Percentiles rank a stretch among this genome's conserved stretches.
Conservation (phyloP, 179 eudicot genomes). For the Amaranthus tricolor region DNA sequence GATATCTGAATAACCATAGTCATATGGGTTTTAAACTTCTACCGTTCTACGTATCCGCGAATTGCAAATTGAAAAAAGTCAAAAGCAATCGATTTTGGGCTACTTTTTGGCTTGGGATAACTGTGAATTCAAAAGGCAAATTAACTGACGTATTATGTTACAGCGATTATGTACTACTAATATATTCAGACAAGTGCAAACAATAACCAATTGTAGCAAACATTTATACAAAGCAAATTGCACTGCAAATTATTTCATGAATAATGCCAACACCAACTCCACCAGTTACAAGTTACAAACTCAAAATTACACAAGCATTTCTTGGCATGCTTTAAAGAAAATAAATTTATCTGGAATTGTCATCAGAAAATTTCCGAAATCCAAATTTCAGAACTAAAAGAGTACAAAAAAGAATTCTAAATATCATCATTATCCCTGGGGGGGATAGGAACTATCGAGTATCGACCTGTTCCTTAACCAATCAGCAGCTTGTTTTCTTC, state of each 20-base stretch:
- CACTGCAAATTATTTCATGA: conserved; percentile 23
- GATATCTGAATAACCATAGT: no score
- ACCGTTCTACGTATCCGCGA: no score
- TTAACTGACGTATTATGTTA: background rate
- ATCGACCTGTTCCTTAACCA: conserved; percentile 33
- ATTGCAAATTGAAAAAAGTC: no score
- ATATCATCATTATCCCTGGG: conserved; percentile 19
- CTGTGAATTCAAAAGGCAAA: background rate
- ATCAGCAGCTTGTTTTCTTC: conserved; percentile 63
- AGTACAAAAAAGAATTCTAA: conserved; percentile 16
- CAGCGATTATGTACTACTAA: background rate
- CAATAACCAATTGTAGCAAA: conserved; percentile 1
- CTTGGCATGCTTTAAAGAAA: conserved; percentile 21
- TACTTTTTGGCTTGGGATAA: no score
- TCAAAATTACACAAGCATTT: conserved; percentile 31
- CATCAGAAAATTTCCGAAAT: conserved; percentile 20
- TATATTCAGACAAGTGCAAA: background rate
- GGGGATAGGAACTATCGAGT: background rate
- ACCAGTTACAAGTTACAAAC: conserved; percentile 24
- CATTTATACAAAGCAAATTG: conserved; percentile 12
- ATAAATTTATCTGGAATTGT: conserved; percentile 26
- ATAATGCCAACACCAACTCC: conserved; percentile 22
- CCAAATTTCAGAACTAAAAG: conserved; percentile 17
- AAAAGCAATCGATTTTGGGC: no score
- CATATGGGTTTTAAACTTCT: no score